Evolutionary conservation across 805 yeast genomes (phyloP).

Genomic region (Candida easanensis): DNA sequence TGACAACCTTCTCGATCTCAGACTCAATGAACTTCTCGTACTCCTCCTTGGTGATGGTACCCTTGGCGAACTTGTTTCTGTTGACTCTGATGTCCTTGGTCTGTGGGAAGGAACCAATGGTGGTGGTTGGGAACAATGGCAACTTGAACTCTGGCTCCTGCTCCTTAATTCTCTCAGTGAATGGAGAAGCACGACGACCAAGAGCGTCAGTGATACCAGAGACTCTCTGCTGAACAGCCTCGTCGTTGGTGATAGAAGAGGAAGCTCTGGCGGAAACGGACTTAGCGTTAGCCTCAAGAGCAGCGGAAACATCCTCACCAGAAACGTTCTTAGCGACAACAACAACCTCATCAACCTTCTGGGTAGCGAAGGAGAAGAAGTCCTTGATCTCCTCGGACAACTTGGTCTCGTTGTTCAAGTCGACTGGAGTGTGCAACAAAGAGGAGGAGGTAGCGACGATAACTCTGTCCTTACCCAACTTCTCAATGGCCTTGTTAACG

Average conservation of each 20-base stretch:
- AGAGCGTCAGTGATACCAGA: slow-evolving; percentile 69
- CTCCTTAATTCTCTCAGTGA: slow-evolving; percentile 81
- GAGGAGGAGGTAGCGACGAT: slow-evolving; percentile 95
- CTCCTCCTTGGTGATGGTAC: slow-evolving; percentile 90
- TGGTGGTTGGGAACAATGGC: slow-evolving; percentile 99
- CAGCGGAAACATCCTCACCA: slow-evolving; percentile 74
- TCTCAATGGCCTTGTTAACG: slow-evolving; percentile 78
- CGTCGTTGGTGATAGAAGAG: slow-evolving; percentile 88
- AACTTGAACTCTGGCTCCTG: slow-evolving; percentile 87
- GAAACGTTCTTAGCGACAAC: slow-evolving; percentile 83
- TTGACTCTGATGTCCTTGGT: slow-evolving; percentile 97
- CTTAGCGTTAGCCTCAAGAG: slow-evolving; percentile 80
- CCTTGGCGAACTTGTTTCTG: slow-evolving; percentile 98
- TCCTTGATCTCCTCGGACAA: slow-evolving; percentile 88
- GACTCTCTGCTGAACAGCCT: slow-evolving; percentile 85
- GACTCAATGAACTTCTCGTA: slow-evolving; percentile 95
- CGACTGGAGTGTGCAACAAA: slow-evolving; percentile 97
- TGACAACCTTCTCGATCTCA: slow-evolving; percentile 93
- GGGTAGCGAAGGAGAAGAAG: slow-evolving; percentile 98
- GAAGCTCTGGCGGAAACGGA: slow-evolving; percentile 82
- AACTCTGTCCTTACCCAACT: slow-evolving; percentile 84
- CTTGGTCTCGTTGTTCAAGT: slow-evolving; percentile 88
- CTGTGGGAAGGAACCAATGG: slow-evolving; percentile 99
- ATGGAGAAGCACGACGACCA: slow-evolving; percentile 83
- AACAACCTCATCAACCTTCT: slow-evolving; percentile 91